Evolutionary conservation across 163 green algal genomes (phyloP).

Genomic region (Scenedesmus sp.): DNA sequence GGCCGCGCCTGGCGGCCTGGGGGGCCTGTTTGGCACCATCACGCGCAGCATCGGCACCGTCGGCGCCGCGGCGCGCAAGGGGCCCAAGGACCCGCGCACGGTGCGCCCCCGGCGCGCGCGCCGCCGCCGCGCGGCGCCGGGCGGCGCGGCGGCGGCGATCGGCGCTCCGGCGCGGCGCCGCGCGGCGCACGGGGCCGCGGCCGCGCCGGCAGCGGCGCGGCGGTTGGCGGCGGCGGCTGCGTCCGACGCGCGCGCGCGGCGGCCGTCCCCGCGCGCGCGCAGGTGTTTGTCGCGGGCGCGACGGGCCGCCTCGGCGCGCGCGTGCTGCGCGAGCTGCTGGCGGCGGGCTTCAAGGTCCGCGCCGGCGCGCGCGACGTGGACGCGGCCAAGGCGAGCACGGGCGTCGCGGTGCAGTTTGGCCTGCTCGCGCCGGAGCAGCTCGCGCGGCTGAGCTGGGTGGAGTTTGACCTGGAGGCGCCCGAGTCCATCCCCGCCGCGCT

Average conservation of each 20-base stretch:
- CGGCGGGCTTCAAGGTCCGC: constrained; percentile 71
- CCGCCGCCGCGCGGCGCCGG: too few relatives aligned
- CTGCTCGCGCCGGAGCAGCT: constrained; percentile 49
- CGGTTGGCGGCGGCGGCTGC: too few relatives aligned
- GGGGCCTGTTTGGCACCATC: constrained; percentile 25
- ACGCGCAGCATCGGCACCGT: constrained; percentile 29
- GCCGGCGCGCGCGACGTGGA: constrained; percentile 69
- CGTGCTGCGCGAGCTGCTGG: constrained; percentile 74
- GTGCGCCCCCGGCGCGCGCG: constrained; percentile 9
- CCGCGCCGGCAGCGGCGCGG: too few relatives aligned
- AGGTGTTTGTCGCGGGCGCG: constrained; percentile 88
- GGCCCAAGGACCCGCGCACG: constrained; percentile 25
- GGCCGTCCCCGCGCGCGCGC: background rate
- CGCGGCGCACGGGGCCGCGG: too few relatives aligned
- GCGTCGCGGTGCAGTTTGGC: constrained; percentile 49
- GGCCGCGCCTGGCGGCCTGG: background rate
- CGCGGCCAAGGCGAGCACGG: constrained; percentile 47
- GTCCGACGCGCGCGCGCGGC: too few relatives aligned
- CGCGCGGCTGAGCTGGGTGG: constrained; percentile 43
- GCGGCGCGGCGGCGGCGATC: too few relatives aligned
- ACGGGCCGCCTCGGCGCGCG: constrained; percentile 81
- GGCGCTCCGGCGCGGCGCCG: too few relatives aligned
- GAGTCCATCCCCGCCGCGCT: constrained; percentile 66
- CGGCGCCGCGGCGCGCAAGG: constrained; percentile 11
- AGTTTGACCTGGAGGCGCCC: constrained; percentile 68